Percentiles rank a stretch among this genome's conserved stretches.
phyloP scores from a whole-genome alignment of 257 asterid species.

The Fraxinus americana region DNA sequence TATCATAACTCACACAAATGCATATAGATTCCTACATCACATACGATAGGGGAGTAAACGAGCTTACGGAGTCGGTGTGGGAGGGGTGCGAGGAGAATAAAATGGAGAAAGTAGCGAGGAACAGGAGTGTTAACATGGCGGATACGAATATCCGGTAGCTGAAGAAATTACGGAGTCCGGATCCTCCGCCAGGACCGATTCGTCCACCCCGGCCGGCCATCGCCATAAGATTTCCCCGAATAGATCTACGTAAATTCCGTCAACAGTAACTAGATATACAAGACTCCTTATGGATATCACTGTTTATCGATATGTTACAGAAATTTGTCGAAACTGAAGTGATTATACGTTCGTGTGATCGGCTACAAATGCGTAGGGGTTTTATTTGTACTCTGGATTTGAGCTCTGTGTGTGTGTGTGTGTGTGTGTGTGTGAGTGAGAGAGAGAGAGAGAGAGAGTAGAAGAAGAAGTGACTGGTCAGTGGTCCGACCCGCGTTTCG shows the following conservation, averaged over 20 bases:
- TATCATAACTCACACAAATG: neutral
- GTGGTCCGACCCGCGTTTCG: slow-evolving; percentile 36
- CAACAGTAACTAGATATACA: neutral
- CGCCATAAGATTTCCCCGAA: slow-evolving; percentile 57
- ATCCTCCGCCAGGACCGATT: slow-evolving; percentile 81
- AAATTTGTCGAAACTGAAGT: neutral
- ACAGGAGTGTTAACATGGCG: slow-evolving; percentile 82
- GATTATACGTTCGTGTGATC: neutral
- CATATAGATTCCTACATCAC: neutral
- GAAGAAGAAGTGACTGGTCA: neutral
- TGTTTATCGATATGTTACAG: neutral
- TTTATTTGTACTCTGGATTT: slow-evolving; percentile 3
- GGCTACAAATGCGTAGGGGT: slow-evolving; percentile 13
- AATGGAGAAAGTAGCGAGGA: slow-evolving; percentile 85
- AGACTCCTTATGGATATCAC: neutral
- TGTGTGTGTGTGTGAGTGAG: slow-evolving; percentile 7
- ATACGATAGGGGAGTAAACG: neutral
- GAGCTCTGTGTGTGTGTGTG: slow-evolving; percentile 15
- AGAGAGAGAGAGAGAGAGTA: slow-evolving; percentile 6
- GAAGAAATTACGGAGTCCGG: slow-evolving; percentile 73
- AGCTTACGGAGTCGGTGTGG: slow-evolving; percentile 54
- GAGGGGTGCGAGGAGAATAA: slow-evolving; percentile 76
- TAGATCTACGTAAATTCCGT: slow-evolving; percentile 21
- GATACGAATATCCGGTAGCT: slow-evolving; percentile 91
- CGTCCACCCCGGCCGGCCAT: slow-evolving; percentile 87